Base-by-base conservation (phyloP, 257 asterid genomes). In the Solanum bulbocastanum region DNA sequence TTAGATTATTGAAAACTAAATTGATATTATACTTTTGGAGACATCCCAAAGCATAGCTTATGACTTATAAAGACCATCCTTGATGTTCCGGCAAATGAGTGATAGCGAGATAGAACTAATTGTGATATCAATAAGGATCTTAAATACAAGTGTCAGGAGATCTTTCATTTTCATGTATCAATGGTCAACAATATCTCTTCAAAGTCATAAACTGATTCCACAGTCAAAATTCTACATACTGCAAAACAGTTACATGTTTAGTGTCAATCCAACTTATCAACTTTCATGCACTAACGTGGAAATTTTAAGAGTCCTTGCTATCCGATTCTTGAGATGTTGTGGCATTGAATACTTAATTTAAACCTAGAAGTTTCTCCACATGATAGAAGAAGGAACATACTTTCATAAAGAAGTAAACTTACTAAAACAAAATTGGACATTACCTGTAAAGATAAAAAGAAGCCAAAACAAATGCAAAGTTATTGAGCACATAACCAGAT, bases 401-500 rank as follows among this genome's bases (percentile, higher is more conserved):
- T 76, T 76, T 76, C 83, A 13, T 6, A n/a, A 42, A 76, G 60
- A 40, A 13, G 58, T 40, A 40, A 25, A 76, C 83, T 40, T 75
- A 6, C 56, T 23, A 65, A 76, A 76, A n/a, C 33, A 39, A 76
- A 76, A 39, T 7, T 42, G 33, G 23, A 25, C 37, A 93, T 92
- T 73, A 96, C 99, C 96, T 88, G 90, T 96, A 94, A 72, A 97
- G 87, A 88, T 89, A 95, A 84, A 94, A 86, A 18, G 99, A 93
- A 22, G 98, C 94, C 68, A 94, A 88, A 86, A 96, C 93, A 90
- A 97, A 97, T 39, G 94, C 94, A 62, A 89, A 18, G 87, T 95
- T 96, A 89, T 90, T 97, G 83, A 97, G 88, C 89, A 94, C 90
- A 89, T 96, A 97, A 86, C 99, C 98, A 78, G 98, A 96, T 68